Percentiles rank a stretch among this genome's conserved stretches.
Evolutionary conservation across 2,329 filamentous ascomycete genomes (phyloP).

Genomic region (Xylaria sp.): DNA sequence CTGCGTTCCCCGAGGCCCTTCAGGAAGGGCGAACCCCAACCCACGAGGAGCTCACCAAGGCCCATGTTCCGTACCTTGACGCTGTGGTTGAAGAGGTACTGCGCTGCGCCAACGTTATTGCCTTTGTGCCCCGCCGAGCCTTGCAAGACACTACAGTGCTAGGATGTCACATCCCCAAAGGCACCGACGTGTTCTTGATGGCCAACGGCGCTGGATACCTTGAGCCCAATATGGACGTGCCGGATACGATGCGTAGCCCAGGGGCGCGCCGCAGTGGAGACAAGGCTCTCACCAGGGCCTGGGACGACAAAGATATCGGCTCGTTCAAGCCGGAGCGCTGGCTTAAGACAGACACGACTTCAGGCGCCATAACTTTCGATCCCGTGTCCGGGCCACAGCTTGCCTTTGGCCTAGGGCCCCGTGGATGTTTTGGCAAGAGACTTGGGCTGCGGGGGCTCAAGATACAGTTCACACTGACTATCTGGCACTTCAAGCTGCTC

Average conservation of each 20-base stretch:
- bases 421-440: slow-evolving; percentile 29
- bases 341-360: slow-evolving; percentile 11
- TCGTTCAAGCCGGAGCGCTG: slow-evolving; percentile 32
- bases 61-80: slow-evolving; percentile 40
- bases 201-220: slow-evolving; percentile 28
- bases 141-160: slow-evolving; percentile 37
- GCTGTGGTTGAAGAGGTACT: slow-evolving; percentile 43
- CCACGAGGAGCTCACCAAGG: slow-evolving; percentile 32
- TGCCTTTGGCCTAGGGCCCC: slow-evolving; percentile 29
- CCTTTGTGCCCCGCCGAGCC: slow-evolving; percentile 35
- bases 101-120: slow-evolving; percentile 34
- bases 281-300: slow-evolving; percentile 18
- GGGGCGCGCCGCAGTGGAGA: slow-evolving; percentile 1
- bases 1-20: slow-evolving; percentile 23
- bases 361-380: slow-evolving; percentile 9
- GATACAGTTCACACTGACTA: slow-evolving; percentile 29
- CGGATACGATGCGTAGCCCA: slow-evolving; percentile 20
- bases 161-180: slow-evolving; percentile 38
- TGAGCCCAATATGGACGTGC: slow-evolving; percentile 17
- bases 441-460: slow-evolving; percentile 25
- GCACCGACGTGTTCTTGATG: slow-evolving; percentile 33
- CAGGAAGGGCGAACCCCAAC: slow-evolving; percentile 33
- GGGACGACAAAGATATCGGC: slow-evolving; percentile 27
- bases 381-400: slow-evolving; percentile 24
- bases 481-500: slow-evolving; percentile 30